phyloP scores from a whole-genome alignment of 2,329 filamentous ascomycete genomes.

The Penicillium frequentans region DNA sequence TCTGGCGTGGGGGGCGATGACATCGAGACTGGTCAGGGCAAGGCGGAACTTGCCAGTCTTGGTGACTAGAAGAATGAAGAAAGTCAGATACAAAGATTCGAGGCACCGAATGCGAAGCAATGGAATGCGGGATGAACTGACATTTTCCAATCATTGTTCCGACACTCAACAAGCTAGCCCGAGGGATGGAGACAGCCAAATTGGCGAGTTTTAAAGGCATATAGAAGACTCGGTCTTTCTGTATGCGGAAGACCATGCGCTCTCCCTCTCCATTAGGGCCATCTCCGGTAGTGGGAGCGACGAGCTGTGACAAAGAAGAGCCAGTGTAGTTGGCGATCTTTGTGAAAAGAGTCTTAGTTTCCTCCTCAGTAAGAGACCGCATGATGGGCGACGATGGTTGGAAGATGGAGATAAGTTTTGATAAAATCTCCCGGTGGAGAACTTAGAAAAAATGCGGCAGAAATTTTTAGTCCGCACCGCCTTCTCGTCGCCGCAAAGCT shows the following conservation, averaged over 20 bases:
- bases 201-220: constrained; percentile 87
- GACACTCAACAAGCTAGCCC: constrained; percentile 65
- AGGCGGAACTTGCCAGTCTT: constrained; percentile 95
- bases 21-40: constrained; percentile 86
- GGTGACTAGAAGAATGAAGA: constrained; percentile 59
- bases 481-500: constrained; percentile 12
- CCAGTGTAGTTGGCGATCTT: constrained; percentile 90
- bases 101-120: constrained; percentile 2
- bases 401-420: constrained; percentile 1
- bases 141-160: not conserved
- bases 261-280: constrained; percentile 68
- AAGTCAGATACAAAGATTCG: not conserved
- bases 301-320: constrained; percentile 79
- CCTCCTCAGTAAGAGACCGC: constrained; percentile 19
- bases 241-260: constrained; percentile 76
- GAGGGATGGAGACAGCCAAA: constrained; percentile 79
- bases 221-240: constrained; percentile 65
- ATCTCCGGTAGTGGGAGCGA: constrained; percentile 69
- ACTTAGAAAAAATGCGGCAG: constrained; percentile 7
- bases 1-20: constrained; percentile 85
- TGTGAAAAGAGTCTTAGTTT: constrained; percentile 15
- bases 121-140: constrained; percentile 74
- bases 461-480: constrained; percentile 14
- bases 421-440: constrained; percentile 13
- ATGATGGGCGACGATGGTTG: constrained; percentile 10